A percentile compares a stretch with the other conserved stretches of the same genome.
Conservation (phyloP, 371 early-diverging fungal species). For the Lichtheimia corymbifera region DNA sequence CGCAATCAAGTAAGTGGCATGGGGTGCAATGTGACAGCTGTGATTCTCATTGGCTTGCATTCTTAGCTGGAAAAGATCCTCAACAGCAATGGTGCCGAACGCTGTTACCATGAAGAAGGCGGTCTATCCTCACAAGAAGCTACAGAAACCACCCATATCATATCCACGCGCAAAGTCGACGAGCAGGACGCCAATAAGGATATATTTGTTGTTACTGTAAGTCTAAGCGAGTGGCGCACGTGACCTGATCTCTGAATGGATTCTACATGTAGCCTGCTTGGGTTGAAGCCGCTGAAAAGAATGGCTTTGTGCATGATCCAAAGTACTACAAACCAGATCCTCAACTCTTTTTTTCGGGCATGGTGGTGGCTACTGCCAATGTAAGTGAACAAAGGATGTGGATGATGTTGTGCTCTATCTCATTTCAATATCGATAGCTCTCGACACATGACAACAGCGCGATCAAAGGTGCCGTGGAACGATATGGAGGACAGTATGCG, state of each 20-base stretch:
- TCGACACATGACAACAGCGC: constrained; percentile 44
- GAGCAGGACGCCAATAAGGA: not conserved
- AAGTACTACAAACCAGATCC: constrained; percentile 56
- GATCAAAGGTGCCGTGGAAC: constrained; percentile 50
- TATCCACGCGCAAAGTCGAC: constrained; percentile 4
- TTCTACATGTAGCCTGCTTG: constrained; percentile 15
- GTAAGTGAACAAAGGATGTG: constrained; percentile 17
- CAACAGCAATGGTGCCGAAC: not conserved
- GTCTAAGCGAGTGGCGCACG: not conserved
- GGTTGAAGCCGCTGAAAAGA: constrained; percentile 20
- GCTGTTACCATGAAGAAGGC: not conserved
- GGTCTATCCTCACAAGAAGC: not conserved
- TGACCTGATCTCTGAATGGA: not conserved
- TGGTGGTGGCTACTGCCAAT: constrained; percentile 49
- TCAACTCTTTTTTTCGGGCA: constrained; percentile 57
- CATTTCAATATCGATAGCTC: constrained; percentile 23
- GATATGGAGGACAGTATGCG: constrained; percentile 62
- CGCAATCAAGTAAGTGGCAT: not conserved
- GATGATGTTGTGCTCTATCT: too few species aligned
- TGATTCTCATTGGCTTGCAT: not conserved
- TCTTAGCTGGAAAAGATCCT: not conserved
- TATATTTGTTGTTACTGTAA: constrained; percentile 2
- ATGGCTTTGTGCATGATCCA: constrained; percentile 37
- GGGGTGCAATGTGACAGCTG: not conserved
- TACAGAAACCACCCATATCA: not conserved